Base-by-base conservation (phyloP, 495 filamentous ascomycete species). In the Lophium mytilinum region DNA sequence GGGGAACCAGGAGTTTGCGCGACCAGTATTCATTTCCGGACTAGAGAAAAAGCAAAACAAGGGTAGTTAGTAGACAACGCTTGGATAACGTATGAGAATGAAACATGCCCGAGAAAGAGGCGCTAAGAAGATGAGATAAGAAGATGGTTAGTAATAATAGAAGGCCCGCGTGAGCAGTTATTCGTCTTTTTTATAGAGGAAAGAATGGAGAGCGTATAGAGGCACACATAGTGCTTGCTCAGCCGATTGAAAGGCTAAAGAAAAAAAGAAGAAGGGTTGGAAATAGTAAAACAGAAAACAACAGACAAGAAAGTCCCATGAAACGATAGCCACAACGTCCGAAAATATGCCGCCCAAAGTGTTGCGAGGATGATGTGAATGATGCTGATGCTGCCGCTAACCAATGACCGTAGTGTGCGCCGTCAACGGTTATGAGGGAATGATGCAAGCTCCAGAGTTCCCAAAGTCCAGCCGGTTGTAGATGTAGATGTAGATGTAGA, bases 381-480 rank as follows among this genome's bases (percentile, higher is more conserved):
- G 43, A 54, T 63, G 55, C 39, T 40, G 15, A 58, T 59, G 55
- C 59, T 46, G 56, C 52, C 36, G 52, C 47, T 39, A 51, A 40
- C 37, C 17, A 9, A 41, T 41, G 39, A 41, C 17, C 39, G 39
- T 17, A 9, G 17, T 41, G 39, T 41, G 39, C 17, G 39, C 11
- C 17, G 11, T 41, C 18, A 19, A 47, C 19, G 43, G 10, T 21
- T 6, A 48, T 48, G 45, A 19, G 7, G 45, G 33, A 30, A 24
- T 48, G 21, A 48, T 48, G 17, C 45, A 15, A 48, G 45, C 21
- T 48, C 45, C 45, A 14, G 39, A 41, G 14, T 24, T 48, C 45
- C 45, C 19, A 48, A 24, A 10, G 15, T 30, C 21, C 21, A 14
- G 21, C 45, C 15, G 14, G 14, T 14, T 48, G 45, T 24, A 24